Conservation (phyloP, 331 rosid species). For the Pyracantha coccinea region DNA sequence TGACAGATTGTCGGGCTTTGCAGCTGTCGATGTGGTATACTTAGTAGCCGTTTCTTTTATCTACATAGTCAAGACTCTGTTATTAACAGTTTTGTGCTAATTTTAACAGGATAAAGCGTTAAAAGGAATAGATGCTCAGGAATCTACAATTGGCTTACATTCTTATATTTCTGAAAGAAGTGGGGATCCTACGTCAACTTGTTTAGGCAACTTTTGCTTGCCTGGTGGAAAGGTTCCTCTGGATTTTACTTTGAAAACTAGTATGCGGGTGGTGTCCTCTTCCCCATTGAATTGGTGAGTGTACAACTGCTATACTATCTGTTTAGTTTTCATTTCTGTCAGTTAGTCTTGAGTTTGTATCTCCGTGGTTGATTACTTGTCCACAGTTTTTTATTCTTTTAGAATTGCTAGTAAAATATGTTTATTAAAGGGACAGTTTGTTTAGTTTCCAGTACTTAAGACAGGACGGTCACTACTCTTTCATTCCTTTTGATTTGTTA, state of each 20-base stretch:
- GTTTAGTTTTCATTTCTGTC: background rate
- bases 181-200: conserved; percentile 26
- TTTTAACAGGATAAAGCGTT: conserved; percentile 77
- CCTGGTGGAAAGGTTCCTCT: conserved; percentile 69
- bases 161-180: conserved; percentile 31
- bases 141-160: conserved; percentile 30
- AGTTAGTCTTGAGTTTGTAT: background rate
- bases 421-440: background rate
- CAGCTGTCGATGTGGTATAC: conserved; percentile 70
- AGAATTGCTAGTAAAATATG: background rate
- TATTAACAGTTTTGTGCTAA: background rate
- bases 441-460: background rate
- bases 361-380: background rate
- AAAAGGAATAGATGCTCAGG: conserved; percentile 58
- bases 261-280: conserved; percentile 59
- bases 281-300: conserved; percentile 55
- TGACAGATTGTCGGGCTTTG: conserved; percentile 44
- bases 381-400: background rate
- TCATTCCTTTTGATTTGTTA: background rate
- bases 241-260: conserved; percentile 88
- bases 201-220: conserved; percentile 34
- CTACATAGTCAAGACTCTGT: background rate
- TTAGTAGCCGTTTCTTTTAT: background rate
- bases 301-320: background rate
- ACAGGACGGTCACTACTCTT: background rate